Conservation (phyloP, 2,329 filamentous ascomycete species). For the Epichloe gansuensis region DNA sequence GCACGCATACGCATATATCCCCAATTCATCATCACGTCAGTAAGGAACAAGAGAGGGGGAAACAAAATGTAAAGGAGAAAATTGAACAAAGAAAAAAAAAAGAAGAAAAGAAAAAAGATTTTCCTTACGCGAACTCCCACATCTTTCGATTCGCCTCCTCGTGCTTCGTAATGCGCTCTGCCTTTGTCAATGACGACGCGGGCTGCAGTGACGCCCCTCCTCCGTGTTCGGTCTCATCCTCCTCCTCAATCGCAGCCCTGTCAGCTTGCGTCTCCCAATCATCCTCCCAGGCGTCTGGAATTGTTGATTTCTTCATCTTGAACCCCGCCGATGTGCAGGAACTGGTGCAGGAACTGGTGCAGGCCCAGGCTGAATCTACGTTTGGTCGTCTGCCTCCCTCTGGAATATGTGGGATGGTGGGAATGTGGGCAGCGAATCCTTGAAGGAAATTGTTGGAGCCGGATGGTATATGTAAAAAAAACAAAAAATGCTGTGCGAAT, state of each 20-base stretch:
- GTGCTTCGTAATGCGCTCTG: conserved; percentile 68
- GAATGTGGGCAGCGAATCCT: background rate
- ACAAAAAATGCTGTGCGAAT: too few species aligned
- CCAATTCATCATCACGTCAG: conserved; percentile 1
- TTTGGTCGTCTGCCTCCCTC: background rate
- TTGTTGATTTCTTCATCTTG: conserved; percentile 32
- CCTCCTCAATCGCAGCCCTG: conserved; percentile 25
- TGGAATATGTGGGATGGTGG: background rate
- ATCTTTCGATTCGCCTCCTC: conserved; percentile 71
- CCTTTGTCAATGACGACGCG: conserved; percentile 44
- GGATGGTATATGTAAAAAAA: too few species aligned
- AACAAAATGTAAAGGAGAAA: background rate
- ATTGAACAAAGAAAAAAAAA: background rate
- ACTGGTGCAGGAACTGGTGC: too few species aligned
- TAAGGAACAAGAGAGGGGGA: background rate
- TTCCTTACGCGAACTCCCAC: conserved; percentile 73
- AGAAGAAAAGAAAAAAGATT: conserved; percentile 5
- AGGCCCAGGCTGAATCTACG: too few species aligned
- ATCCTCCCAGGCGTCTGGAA: conserved; percentile 77
- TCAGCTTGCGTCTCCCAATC: conserved; percentile 79
- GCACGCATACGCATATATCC: conserved; percentile 1
- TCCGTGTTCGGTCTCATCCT: conserved; percentile 19
- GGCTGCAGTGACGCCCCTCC: conserved; percentile 2
- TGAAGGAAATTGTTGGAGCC: too few species aligned
- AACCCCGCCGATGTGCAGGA: background rate